These are phyloP conservation scores for Calonectria ilicicola DNA, from an alignment of 2,329 filamentous ascomycete species.

Conservation along the genomic window DNA sequence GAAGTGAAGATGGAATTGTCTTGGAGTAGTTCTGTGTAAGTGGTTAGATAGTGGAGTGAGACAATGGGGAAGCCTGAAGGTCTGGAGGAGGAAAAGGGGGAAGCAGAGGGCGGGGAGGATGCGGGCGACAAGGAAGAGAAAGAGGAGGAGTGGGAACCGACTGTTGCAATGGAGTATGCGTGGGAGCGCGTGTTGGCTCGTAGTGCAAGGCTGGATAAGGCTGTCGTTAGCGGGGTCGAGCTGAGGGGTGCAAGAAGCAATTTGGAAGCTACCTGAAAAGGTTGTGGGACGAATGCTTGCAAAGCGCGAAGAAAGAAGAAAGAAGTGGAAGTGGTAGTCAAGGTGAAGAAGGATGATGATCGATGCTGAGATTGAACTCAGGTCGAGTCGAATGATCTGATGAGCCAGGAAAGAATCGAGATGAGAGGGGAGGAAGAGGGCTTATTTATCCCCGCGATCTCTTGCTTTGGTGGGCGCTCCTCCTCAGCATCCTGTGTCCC, in stretches of 20 bases:
- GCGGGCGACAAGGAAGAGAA: not conserved
- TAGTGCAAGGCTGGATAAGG: not conserved
- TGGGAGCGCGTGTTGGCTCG: not conserved
- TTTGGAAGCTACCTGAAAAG: not conserved
- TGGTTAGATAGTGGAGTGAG: not conserved
- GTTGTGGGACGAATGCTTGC: not conserved
- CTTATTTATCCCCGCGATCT: not conserved
- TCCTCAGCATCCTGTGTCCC: not conserved
- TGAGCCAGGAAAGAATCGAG: not conserved
- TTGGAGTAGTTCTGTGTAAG: not conserved
- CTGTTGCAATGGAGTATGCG: not conserved
- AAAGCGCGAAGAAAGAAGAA: not conserved
- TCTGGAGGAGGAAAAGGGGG: not conserved
- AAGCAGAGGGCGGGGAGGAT: not conserved
- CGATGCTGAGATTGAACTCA: not conserved
- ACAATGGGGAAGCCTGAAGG: not conserved
- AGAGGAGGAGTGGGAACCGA: not conserved
- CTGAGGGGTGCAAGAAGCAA: not conserved
- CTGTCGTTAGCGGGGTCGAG: not conserved
- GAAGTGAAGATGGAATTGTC: not conserved
- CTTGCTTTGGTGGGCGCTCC: not conserved
- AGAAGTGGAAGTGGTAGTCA: not conserved
- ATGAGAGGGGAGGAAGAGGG: not conserved
- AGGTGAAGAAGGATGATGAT: not conserved
- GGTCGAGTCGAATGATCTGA: not conserved